A percentile compares a stretch with the other conserved stretches of the same genome.
phyloP scores from a whole-genome alignment of 2,329 filamentous ascomycete genomes.

The Fusarium sp. region DNA sequence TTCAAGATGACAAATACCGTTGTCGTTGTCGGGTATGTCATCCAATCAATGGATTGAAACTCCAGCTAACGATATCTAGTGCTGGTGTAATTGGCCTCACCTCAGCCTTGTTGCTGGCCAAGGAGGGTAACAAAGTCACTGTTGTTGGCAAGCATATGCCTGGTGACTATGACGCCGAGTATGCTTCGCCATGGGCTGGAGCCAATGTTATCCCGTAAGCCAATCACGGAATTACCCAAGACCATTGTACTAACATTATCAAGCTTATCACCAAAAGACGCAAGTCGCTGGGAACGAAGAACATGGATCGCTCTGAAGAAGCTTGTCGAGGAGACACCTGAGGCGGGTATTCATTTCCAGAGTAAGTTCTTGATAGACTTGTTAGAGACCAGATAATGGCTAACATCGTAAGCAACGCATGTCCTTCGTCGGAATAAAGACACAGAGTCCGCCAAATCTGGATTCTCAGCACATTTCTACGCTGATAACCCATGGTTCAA shows the following conservation, averaged over 20 bases:
- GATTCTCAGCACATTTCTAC: conserved; percentile 31
- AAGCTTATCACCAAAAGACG: conserved; percentile 49
- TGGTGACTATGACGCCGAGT: conserved; percentile 90
- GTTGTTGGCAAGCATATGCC: conserved; percentile 90
- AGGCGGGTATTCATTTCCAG: conserved; percentile 84
- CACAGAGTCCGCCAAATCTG: conserved; percentile 53
- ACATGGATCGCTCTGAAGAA: conserved; percentile 72
- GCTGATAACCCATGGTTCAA: conserved; percentile 78
- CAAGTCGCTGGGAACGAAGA: conserved; percentile 66
- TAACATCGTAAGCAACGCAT: conserved; percentile 52
- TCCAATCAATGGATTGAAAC: fast-evolving
- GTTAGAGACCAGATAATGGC: too few species aligned
- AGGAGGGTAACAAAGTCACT: conserved; percentile 65
- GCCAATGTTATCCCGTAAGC: conserved; percentile 80
- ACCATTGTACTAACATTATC: fast-evolving
- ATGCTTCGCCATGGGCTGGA: conserved; percentile 89
- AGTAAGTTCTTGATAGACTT: conserved; percentile 57
- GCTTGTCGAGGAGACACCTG: conserved; percentile 71
- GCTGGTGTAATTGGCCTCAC: conserved; percentile 64
- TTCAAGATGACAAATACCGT: background rate
- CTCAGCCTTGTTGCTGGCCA: conserved; percentile 59
- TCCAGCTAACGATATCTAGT: conserved; percentile 32
- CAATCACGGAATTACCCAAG: fast-evolving
- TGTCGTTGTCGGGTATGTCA: conserved; percentile 5
- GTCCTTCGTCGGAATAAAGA: conserved; percentile 71